Percentiles rank a stretch among this genome's conserved stretches.
Conservation (phyloP, 2,329 filamentous ascomycete genomes). For the Neofusicoccum sp. region DNA sequence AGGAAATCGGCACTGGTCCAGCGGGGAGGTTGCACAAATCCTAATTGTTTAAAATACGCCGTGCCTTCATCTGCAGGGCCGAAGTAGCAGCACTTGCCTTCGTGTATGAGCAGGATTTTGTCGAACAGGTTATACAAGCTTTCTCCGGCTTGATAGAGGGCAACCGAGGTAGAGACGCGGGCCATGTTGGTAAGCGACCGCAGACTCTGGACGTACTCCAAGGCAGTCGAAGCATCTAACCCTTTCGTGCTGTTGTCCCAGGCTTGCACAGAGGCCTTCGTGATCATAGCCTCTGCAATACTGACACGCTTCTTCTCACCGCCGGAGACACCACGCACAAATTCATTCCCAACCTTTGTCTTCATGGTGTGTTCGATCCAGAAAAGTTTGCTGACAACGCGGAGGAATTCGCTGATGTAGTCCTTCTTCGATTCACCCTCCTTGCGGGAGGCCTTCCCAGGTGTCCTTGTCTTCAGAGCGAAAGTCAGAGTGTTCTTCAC, state of each 20-base stretch:
- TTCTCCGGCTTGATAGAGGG: constrained; percentile 68
- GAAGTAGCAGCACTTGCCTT: constrained; percentile 58
- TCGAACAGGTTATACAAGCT: constrained; percentile 43
- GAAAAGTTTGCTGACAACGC: constrained; percentile 71
- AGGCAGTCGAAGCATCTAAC: constrained; percentile 71
- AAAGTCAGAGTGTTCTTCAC: constrained; percentile 75
- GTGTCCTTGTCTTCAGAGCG: constrained; percentile 69
- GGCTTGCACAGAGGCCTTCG: constrained; percentile 39
- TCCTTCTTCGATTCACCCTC: constrained; percentile 63
- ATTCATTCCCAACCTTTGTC: constrained; percentile 75
- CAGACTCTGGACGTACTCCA: constrained; percentile 72
- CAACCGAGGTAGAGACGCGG: constrained; percentile 64
- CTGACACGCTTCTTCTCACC: constrained; percentile 54
- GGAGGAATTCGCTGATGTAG: constrained; percentile 64
- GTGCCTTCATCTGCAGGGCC: constrained; percentile 63
- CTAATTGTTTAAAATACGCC: constrained; percentile 67
- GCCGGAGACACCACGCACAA: constrained; percentile 63
- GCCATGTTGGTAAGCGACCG: constrained; percentile 67
- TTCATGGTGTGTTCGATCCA: constrained; percentile 72
- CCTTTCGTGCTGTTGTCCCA: constrained; percentile 70
- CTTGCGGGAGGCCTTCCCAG: constrained; percentile 62
- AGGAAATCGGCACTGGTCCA: constrained; percentile 73
- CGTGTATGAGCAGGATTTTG: constrained; percentile 45
- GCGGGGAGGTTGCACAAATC: constrained; percentile 67
- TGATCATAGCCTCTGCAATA: constrained; percentile 54